phyloP scores from a whole-genome alignment of 805 yeast genomes.

The Metschnikowia anglica region DNA sequence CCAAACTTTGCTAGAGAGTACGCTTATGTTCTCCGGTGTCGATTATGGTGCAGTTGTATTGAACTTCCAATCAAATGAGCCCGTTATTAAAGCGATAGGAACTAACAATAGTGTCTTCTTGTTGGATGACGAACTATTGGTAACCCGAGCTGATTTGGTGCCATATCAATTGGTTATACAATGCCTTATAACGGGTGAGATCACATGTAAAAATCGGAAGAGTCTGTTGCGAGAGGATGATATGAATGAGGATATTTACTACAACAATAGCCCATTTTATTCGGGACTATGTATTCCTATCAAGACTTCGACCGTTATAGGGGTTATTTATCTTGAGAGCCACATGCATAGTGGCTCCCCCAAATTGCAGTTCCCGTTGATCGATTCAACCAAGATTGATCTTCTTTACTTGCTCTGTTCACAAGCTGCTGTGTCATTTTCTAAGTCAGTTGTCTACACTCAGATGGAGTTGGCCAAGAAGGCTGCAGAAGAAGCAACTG shows the following conservation, averaged over 20 bases:
- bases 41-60: slow-evolving; percentile 34
- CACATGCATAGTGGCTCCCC: slow-evolving; percentile 7
- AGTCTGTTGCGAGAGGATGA: slow-evolving; percentile 26
- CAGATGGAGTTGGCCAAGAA: slow-evolving; percentile 46
- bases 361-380: slow-evolving; percentile 16
- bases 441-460: slow-evolving; percentile 45
- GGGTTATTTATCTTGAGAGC: slow-evolving; percentile 46
- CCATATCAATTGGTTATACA: slow-evolving; percentile 43
- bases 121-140: slow-evolving; percentile 35
- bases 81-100: slow-evolving; percentile 30
- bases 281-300: slow-evolving; percentile 48
- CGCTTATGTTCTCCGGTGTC: slow-evolving; percentile 37
- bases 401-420: slow-evolving; percentile 45
- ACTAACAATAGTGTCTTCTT: slow-evolving; percentile 25
- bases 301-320: slow-evolving; percentile 40
- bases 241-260: slow-evolving; percentile 41
- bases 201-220: slow-evolving; percentile 38
- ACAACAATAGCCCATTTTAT: slow-evolving; percentile 30
- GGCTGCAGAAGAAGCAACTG: slow-evolving; percentile 53
- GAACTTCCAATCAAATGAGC: slow-evolving; percentile 23
- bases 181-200: slow-evolving; percentile 37
- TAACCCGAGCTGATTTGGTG: slow-evolving; percentile 41
- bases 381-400: slow-evolving; percentile 35
- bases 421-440: slow-evolving; percentile 53
- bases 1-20: slow-evolving; percentile 37